Conservation (phyloP, 2,329 filamentous ascomycete species). For the Talaromyces sp. region DNA sequence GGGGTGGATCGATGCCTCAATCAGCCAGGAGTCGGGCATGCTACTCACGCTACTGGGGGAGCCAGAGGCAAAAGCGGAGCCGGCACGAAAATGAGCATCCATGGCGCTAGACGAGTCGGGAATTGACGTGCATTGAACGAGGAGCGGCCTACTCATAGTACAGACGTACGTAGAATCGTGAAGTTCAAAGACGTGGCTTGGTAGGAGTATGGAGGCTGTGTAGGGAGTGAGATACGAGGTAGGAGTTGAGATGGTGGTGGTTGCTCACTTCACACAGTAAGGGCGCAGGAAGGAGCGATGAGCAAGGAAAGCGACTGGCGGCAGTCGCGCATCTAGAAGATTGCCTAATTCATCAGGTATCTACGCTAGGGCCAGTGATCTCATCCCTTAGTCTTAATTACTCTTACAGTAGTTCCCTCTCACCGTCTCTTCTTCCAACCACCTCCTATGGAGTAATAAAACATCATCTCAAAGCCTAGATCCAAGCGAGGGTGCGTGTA, state of each 20-base stretch:
- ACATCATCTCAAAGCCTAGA: constrained; percentile 2
- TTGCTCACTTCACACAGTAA: not conserved
- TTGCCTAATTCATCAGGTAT: constrained; percentile 12
- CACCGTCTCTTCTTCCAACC: not conserved
- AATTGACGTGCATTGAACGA: not conserved
- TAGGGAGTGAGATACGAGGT: not conserved
- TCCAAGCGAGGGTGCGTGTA: constrained; percentile 14
- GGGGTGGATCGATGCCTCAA: not conserved
- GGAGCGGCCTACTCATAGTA: not conserved
- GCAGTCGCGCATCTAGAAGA: constrained; percentile 13
- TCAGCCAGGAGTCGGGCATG: not conserved
- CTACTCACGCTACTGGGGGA: constrained; percentile 6
- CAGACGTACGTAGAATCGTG: no score
- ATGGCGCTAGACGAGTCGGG: constrained; percentile 4
- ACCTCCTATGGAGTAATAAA: no score
- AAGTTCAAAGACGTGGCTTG: not conserved
- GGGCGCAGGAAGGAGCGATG: not conserved
- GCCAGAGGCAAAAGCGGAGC: constrained; percentile 13
- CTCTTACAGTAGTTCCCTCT: not conserved
- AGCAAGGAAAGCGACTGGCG: not conserved
- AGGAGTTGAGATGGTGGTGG: not conserved
- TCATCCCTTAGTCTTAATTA: not conserved
- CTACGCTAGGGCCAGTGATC: not conserved
- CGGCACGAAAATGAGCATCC: constrained; percentile 12
- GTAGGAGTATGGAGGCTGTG: not conserved